A percentile compares a stretch with the other conserved stretches of the same genome.
phyloP scores from a whole-genome alignment of 164 flowering plant species.

The Buxus sempervirens region DNA sequence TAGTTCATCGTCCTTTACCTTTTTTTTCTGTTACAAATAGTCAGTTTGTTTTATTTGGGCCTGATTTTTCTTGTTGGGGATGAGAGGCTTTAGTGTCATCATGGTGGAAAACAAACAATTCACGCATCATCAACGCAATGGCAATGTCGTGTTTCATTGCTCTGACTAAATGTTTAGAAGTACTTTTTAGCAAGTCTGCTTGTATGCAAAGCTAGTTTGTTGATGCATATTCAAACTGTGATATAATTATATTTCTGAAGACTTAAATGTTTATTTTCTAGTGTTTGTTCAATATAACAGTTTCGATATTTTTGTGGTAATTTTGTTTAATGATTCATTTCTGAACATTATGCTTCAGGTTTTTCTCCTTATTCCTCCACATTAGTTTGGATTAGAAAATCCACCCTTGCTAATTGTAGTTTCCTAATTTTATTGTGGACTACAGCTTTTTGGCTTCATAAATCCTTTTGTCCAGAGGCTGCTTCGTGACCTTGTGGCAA shows the following conservation, averaged over 20 bases:
- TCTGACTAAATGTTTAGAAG: no score
- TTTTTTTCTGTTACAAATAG: no score
- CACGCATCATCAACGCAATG: background rate
- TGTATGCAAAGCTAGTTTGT: background rate
- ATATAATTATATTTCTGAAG: background rate
- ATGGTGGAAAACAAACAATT: background rate
- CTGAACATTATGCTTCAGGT: background rate
- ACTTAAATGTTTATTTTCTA: no score
- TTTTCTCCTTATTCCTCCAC: background rate
- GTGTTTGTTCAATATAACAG: no score
- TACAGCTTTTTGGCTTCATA: constrained; percentile 95
- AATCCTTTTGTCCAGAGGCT: constrained; percentile 78
- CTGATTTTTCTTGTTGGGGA: no score
- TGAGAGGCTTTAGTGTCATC: no score
- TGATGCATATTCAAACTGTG: background rate
- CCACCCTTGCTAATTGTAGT: constrained; percentile 3
- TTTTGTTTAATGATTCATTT: background rate
- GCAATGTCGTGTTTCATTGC: background rate
- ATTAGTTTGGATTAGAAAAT: background rate
- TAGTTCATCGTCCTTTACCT: no score
- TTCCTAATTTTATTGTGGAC: constrained; percentile 11
- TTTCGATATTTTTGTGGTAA: background rate
- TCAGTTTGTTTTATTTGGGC: no score
- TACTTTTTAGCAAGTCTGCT: background rate
- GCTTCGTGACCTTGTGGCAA: constrained; percentile 75